Percentiles rank a stretch among this genome's conserved stretches.
Evolutionary conservation across 2,329 filamentous ascomycete species (phyloP).

Genomic region (Pestalotiopsis fici): DNA sequence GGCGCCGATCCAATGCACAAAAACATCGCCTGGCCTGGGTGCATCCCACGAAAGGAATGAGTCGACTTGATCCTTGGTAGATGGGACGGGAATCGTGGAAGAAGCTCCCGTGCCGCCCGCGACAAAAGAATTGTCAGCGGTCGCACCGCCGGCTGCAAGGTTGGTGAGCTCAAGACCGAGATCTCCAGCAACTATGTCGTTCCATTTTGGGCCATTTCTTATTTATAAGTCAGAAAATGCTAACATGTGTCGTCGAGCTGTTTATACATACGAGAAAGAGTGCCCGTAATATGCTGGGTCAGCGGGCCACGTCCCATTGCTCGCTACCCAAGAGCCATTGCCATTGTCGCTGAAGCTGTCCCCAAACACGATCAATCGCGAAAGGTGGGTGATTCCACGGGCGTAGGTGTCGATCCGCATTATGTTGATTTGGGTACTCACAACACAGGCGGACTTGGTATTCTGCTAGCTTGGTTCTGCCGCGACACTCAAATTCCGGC

Average conservation of each 20-base stretch:
- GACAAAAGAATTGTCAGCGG: neutral
- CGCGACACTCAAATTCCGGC: neutral
- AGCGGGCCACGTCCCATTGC: neutral
- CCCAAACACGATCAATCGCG: neutral
- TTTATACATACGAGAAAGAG: neutral
- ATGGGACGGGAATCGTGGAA: neutral
- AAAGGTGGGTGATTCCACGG: neutral
- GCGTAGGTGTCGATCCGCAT: neutral
- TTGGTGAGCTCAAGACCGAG: neutral
- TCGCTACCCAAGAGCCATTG: neutral
- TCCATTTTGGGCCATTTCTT: neutral
- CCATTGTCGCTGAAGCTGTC: slow-evolving; percentile 1
- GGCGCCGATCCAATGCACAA: neutral
- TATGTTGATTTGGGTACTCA: neutral
- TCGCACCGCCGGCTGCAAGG: neutral
- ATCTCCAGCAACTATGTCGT: neutral
- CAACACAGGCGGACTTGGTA: too few relatives aligned
- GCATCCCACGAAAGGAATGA: neutral
- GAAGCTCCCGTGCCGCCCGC: neutral
- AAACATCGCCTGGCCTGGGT: neutral
- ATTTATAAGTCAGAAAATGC: neutral
- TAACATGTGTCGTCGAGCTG: neutral
- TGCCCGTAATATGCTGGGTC: neutral
- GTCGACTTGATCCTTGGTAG: neutral
- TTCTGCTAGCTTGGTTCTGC: neutral